Evolutionary conservation across 257 asterid genomes (phyloP).

Genomic region (Nemophila menziesii): DNA sequence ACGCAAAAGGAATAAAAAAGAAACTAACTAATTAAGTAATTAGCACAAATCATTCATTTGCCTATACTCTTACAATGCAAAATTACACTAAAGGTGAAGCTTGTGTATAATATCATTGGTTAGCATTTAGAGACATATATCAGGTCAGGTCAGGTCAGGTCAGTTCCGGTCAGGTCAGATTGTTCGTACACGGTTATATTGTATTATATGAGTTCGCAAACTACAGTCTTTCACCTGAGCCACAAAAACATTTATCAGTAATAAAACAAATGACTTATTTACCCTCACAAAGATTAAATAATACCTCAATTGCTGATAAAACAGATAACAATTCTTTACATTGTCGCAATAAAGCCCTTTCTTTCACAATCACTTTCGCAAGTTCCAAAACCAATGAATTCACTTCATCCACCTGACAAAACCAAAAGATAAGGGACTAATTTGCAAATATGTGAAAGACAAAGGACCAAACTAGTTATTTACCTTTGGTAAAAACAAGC

Average conservation of each 20-base stretch:
- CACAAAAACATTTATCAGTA: not conserved
- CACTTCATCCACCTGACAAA: conserved; percentile 54
- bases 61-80: too few species aligned
- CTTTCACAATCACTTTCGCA: conserved; percentile 53
- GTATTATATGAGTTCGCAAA: conserved; percentile 70
- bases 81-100: too few species aligned
- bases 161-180: conserved; percentile 43
- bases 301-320: conserved; percentile 68
- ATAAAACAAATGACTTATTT: not conserved
- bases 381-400: conserved; percentile 55
- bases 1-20: too few species aligned
- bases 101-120: conserved; percentile 33
- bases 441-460: not conserved
- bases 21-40: too few species aligned
- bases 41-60: too few species aligned
- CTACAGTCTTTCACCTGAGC: conserved; percentile 66
- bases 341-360: conserved; percentile 55
- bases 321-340: conserved; percentile 48
- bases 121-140: conserved; percentile 36
- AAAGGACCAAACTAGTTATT: not conserved
- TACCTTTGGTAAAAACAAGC: conserved; percentile 55
- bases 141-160: conserved; percentile 27
- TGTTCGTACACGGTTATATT: conserved; percentile 47
- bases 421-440: not conserved
- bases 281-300: not conserved